These are phyloP conservation scores for Didymella glomerata DNA, from an alignment of 2,329 filamentous ascomycete species.

Conservation along the genomic window DNA sequence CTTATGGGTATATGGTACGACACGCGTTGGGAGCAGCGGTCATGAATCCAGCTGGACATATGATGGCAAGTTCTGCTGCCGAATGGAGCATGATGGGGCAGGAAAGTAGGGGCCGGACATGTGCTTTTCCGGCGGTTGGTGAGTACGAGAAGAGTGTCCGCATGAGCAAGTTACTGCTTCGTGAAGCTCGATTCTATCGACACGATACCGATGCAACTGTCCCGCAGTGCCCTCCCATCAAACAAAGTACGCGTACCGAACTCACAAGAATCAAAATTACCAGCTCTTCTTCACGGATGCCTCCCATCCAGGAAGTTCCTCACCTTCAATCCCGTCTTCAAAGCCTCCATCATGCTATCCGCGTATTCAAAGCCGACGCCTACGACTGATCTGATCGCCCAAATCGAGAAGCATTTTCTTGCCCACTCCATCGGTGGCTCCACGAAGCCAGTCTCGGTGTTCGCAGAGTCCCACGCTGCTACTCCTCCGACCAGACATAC, in stretches of 20 bases:
- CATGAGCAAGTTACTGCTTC: neutral
- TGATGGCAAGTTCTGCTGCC: too few relatives aligned
- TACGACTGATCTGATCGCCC: constrained; percentile 34
- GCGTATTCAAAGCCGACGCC: constrained; percentile 33
- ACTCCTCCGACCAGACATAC: constrained; percentile 43
- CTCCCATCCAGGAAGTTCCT: constrained; percentile 28
- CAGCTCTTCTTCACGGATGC: neutral
- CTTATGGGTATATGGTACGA: too few relatives aligned
- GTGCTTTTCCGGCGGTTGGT: neutral
- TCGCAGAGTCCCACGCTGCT: constrained; percentile 31
- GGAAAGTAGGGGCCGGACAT: too few relatives aligned
- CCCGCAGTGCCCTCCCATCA: neutral
- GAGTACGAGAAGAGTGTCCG: neutral
- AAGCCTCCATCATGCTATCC: constrained; percentile 31
- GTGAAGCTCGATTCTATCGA: neutral
- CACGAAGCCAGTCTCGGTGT: constrained; percentile 3
- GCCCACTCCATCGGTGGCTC: constrained; percentile 29
- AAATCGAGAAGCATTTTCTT: constrained; percentile 44
- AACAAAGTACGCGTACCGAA: neutral
- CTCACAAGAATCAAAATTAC: neutral
- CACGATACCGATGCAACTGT: neutral
- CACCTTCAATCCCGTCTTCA: constrained; percentile 41
- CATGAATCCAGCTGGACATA: too few relatives aligned
- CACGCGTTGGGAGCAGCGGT: too few relatives aligned
- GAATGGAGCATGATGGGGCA: too few relatives aligned